phyloP scores from a whole-genome alignment of 2,329 filamentous ascomycete genomes.

The Fusarium buxicola region DNA sequence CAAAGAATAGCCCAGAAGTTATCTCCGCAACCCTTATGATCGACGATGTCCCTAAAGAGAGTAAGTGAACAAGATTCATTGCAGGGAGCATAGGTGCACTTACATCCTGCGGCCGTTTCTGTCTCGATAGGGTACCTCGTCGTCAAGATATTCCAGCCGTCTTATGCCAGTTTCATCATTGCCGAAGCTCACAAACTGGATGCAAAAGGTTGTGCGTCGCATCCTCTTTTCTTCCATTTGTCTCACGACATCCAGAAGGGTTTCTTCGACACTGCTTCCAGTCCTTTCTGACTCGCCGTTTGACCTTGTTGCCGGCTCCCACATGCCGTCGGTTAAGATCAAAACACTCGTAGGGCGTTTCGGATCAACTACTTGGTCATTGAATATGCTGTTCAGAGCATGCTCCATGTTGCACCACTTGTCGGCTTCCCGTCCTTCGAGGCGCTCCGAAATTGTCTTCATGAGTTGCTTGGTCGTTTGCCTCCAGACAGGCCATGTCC shows the following conservation, averaged over 20 bases:
- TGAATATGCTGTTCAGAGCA: conserved; percentile 4
- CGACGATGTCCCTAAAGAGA: conserved; percentile 18
- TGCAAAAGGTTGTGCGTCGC: background rate
- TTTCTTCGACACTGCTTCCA: background rate
- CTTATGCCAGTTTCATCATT: conserved; percentile 3
- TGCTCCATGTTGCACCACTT: conserved; percentile 22
- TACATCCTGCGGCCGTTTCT: background rate
- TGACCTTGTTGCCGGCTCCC: background rate
- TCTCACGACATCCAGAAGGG: conserved; percentile 1
- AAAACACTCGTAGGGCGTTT: conserved; percentile 16
- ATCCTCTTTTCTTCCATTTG: background rate
- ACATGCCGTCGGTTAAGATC: conserved; percentile 21
- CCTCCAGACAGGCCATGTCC: too few relatives aligned
- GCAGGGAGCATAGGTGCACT: background rate
- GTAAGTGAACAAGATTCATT: background rate
- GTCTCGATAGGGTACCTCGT: background rate
- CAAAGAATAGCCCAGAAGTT: conserved; percentile 19
- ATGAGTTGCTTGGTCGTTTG: background rate
- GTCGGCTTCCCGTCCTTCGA: background rate
- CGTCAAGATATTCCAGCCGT: conserved; percentile 24
- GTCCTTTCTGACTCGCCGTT: background rate
- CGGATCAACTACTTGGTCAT: background rate
- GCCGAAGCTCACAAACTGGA: conserved; percentile 34
- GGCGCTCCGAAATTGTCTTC: background rate
- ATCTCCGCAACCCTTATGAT: conserved; percentile 11